These are phyloP conservation scores for Shiraia bambusicola DNA, from an alignment of 2,329 filamentous ascomycete species.

Conservation along the genomic window DNA sequence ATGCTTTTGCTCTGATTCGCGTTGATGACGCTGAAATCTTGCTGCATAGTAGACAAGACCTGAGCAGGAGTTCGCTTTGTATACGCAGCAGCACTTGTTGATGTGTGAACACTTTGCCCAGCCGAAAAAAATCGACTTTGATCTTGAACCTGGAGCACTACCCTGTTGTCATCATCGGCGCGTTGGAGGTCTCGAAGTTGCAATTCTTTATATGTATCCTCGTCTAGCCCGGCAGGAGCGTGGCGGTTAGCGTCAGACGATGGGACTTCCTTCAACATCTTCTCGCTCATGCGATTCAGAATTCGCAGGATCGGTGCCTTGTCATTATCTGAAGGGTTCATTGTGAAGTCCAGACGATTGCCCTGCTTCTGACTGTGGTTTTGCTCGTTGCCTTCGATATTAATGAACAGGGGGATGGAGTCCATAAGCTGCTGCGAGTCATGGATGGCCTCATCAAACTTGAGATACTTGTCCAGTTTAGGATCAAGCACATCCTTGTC, in stretches of 20 bases:
- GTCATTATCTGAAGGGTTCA: conserved; percentile 72
- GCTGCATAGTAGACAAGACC: conserved; percentile 65
- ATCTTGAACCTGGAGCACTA: conserved; percentile 85
- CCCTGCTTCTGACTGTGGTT: conserved; percentile 86
- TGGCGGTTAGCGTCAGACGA: conserved; percentile 72
- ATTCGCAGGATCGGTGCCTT: conserved; percentile 88
- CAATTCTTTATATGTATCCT: conserved; percentile 72
- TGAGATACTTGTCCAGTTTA: conserved; percentile 83
- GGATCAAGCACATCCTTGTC: conserved; percentile 76
- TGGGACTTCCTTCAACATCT: conserved; percentile 85
- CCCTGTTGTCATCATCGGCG: conserved; percentile 71
- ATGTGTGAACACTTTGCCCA: conserved; percentile 46
- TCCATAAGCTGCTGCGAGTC: conserved; percentile 50
- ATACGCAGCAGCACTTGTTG: conserved; percentile 58
- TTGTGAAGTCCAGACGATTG: conserved; percentile 85
- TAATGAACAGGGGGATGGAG: conserved; percentile 83
- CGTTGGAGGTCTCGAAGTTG: conserved; percentile 77
- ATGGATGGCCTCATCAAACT: conserved; percentile 63
- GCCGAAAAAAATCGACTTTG: conserved; percentile 78
- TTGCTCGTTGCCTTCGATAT: conserved; percentile 91
- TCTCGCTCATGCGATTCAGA: conserved; percentile 87
- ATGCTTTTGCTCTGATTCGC: conserved; percentile 34
- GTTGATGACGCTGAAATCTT: conserved; percentile 58
- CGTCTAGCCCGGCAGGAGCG: conserved; percentile 66
- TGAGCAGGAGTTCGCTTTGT: conserved; percentile 68